These are phyloP conservation scores for Verticillium isaacii DNA, from an alignment of 2,329 filamentous ascomycete genomes.

Conservation along the genomic window DNA sequence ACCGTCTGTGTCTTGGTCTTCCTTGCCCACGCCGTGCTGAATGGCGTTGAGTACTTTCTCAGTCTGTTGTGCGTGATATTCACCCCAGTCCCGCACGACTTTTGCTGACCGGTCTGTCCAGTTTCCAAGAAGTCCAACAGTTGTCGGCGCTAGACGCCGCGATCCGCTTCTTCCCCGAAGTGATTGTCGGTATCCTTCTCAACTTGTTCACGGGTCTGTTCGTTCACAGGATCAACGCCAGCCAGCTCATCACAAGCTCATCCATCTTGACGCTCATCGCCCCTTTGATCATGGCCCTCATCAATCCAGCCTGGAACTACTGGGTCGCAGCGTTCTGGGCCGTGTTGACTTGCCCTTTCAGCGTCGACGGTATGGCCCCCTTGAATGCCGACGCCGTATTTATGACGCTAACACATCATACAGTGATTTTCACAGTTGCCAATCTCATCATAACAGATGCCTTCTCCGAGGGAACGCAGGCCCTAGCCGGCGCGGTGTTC, in stretches of 20 bases:
- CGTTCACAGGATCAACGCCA: constrained; percentile 25
- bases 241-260: constrained; percentile 22
- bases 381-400: background rate
- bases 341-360: constrained; percentile 25
- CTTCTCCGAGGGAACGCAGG: constrained; percentile 49
- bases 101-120: constrained; percentile 9
- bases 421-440: constrained; percentile 50
- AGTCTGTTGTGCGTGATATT: constrained; percentile 30
- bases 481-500: constrained; percentile 55
- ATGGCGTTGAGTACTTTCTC: constrained; percentile 36
- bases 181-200: constrained; percentile 26
- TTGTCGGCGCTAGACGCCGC: constrained; percentile 33
- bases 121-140: constrained; percentile 39
- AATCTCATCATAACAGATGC: constrained; percentile 49
- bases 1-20: constrained; percentile 42
- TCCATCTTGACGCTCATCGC: constrained; percentile 30
- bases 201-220: constrained; percentile 30
- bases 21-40: constrained; percentile 34
- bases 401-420: background rate
- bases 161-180: constrained; percentile 33
- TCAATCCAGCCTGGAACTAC: constrained; percentile 36
- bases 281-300: constrained; percentile 43
- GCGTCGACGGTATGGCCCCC: constrained; percentile 15
- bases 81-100: background rate
- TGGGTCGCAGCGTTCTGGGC: constrained; percentile 34